Evolutionary conservation across 169 alveolate species (phyloP), one percentile per base, ranked within the genome.

Genomic region (Sarcocystis neurona): DNA sequence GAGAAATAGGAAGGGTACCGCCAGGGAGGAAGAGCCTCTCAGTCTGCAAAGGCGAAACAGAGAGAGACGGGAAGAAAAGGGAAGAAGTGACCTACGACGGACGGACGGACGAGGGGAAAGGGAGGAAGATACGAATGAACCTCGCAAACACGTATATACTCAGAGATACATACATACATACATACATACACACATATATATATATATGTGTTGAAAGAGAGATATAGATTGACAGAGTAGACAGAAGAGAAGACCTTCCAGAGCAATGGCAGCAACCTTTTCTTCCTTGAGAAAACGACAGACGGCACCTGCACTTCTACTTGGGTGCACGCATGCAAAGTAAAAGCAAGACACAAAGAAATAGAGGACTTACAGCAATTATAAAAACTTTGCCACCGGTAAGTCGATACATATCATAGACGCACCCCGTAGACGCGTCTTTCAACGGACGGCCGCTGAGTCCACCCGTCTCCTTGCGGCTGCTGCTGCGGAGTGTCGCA

Each of bases 401-500:
- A 50, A 94, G 87, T 75, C 78, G 85, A 91, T 96, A 96, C 94
- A 95, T 92, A 23, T 96, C 96, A n/a, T 91, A 87, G 58, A 96
- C 96, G 46, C 94, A 70, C 44, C 85, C 77, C 0, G 95, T 95
- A 30, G 98, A 94, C 47, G 92, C 48, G 30, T 92, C 94, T 80
- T 93, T 93, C 72, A 96, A 50, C 3, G 95, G 95, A 72, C 89
- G 79, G 15, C 98, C 98, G 80, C 97, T 95, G 27, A 96, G 94
- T 37, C 98, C 98, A 56, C 98, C 98, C 44, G 91, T 90, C 87
- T 94, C 94, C 77, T 70, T 48, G 75, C 86, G 89, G 60, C 85
- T 68, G 44, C 84, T 10, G 74, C 66, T 15, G 90, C 89, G 27
- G 88, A 90, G 87, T 39, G 84, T 46, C 41, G 53, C 89, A 23